Percentiles rank a stretch among this genome's conserved stretches.
phyloP scores from a whole-genome alignment of 2,329 filamentous ascomycete genomes.

The Alternaria conjuncta region DNA sequence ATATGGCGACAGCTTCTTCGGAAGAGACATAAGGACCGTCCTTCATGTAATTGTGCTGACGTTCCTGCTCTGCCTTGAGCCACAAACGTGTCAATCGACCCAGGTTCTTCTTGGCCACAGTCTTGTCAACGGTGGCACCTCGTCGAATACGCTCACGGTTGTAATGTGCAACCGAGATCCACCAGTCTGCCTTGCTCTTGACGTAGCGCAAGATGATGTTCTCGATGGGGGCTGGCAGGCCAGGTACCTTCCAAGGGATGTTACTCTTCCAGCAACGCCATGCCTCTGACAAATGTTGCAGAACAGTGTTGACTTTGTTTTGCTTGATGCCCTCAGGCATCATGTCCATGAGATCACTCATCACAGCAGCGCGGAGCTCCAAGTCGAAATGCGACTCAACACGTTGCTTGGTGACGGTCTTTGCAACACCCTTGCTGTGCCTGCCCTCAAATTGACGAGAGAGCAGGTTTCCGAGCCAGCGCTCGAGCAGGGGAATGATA shows the following conservation, averaged over 20 bases:
- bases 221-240: constrained; percentile 93
- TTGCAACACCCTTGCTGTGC: constrained; percentile 98
- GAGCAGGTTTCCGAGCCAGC: constrained; percentile 95
- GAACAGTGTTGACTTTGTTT: constrained; percentile 97
- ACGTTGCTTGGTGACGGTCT: constrained; percentile 98
- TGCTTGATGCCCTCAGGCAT: constrained; percentile 99
- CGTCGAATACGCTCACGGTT: constrained; percentile 96
- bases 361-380: constrained; percentile 95
- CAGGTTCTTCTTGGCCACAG: constrained; percentile 98
- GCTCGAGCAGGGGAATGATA: constrained; percentile 93
- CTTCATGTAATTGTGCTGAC: constrained; percentile 99
- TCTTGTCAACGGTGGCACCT: constrained; percentile 98
- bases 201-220: constrained; percentile 99
- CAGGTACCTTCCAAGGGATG: constrained; percentile 99
- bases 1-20: constrained; percentile 97
- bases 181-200: constrained; percentile 99
- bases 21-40: constrained; percentile 98
- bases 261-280: constrained; percentile 99
- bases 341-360: constrained; percentile 99
- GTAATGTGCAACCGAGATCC: constrained; percentile 98
- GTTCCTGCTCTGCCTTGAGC: constrained; percentile 97
- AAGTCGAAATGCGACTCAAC: constrained; percentile 98
- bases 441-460: constrained; percentile 98
- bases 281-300: constrained; percentile 96
- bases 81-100: constrained; percentile 92